Percentiles rank a stretch among this genome's conserved stretches.
Conservation (phyloP, 352 stramenopile genomes). For the Pythium brachiatum region DNA sequence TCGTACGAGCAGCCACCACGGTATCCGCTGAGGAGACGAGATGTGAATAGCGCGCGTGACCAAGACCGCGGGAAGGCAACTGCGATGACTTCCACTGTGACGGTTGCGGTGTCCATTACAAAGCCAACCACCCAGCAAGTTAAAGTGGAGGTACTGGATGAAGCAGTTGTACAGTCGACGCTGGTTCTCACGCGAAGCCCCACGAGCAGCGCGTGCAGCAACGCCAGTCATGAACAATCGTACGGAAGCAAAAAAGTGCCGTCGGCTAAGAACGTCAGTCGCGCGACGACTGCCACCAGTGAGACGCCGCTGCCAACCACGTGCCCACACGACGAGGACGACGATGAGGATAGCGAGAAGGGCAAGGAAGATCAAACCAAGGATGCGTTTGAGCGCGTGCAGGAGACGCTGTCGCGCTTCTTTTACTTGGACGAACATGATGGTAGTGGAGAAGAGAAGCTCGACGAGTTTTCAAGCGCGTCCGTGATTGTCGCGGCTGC, state of each 20-base stretch:
- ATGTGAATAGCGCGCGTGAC: slow-evolving; percentile 12
- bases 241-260: slow-evolving; percentile 12
- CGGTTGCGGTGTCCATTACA: background rate
- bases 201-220: background rate
- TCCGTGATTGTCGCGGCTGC: slow-evolving; percentile 55
- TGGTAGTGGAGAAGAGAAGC: slow-evolving; percentile 26
- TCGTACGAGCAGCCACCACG: slow-evolving; percentile 20
- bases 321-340: background rate
- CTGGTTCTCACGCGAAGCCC: slow-evolving; percentile 9
- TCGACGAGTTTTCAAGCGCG: slow-evolving; percentile 60
- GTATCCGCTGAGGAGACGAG: slow-evolving; percentile 20
- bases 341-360: slow-evolving; percentile 1
- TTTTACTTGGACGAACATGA: slow-evolving; percentile 64
- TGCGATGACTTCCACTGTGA: background rate
- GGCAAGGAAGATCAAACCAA: slow-evolving; percentile 1
- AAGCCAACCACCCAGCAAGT: background rate
- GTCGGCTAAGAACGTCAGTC: slow-evolving; percentile 10
- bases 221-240: slow-evolving; percentile 10
- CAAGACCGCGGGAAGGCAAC: background rate
- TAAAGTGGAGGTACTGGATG: background rate
- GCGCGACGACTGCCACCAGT: slow-evolving; percentile 23
- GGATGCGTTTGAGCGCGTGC: slow-evolving; percentile 47
- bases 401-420: slow-evolving; percentile 56
- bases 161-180: slow-evolving; percentile 13
- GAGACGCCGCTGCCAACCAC: slow-evolving; percentile 10